Evolutionary conservation across 2,329 filamentous ascomycete species (phyloP).

Genomic region (Arthrobotrys megalospora): DNA sequence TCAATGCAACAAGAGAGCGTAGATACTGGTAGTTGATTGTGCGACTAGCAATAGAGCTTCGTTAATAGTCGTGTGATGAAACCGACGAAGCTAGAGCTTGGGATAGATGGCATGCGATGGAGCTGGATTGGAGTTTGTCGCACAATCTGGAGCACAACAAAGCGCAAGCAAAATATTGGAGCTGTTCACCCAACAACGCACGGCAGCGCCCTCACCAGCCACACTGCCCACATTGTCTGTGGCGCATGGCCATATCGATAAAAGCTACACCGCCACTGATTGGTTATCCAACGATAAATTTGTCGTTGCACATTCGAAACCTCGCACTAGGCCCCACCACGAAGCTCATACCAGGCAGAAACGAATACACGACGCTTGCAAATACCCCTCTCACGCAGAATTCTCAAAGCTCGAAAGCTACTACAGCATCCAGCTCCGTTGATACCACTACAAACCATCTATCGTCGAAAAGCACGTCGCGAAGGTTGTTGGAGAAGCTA

Average conservation of each 20-base stretch:
- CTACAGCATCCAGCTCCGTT: not conserved
- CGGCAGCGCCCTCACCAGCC: not conserved
- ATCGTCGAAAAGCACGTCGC: slow-evolving; percentile 24
- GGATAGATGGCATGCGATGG: slow-evolving; percentile 11
- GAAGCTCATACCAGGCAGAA: slow-evolving; percentile 31
- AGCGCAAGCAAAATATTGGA: slow-evolving; percentile 34
- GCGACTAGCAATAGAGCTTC: slow-evolving; percentile 14
- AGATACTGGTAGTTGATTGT: not conserved
- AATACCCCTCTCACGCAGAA: slow-evolving; percentile 2
- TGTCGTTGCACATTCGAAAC: slow-evolving; percentile 52
- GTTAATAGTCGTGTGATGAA: slow-evolving; percentile 7
- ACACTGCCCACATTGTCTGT: not conserved
- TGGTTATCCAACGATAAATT: slow-evolving; percentile 48
- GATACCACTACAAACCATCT: slow-evolving; percentile 3
- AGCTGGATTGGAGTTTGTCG: slow-evolving; percentile 18
- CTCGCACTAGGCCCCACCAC: slow-evolving; percentile 49
- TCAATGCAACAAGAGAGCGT: not conserved
- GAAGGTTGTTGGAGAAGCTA: slow-evolving; percentile 37
- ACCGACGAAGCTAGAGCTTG: not conserved
- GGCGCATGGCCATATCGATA: slow-evolving; percentile 48
- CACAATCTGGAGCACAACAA: slow-evolving; percentile 25
- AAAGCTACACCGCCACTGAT: slow-evolving; percentile 57
- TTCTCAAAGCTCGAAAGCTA: slow-evolving; percentile 27
- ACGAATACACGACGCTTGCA: slow-evolving; percentile 23
- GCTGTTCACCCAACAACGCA: slow-evolving; percentile 45